Evolutionary conservation across 140 eudicot species (phyloP).

Genomic region (Cichorium intybus): DNA sequence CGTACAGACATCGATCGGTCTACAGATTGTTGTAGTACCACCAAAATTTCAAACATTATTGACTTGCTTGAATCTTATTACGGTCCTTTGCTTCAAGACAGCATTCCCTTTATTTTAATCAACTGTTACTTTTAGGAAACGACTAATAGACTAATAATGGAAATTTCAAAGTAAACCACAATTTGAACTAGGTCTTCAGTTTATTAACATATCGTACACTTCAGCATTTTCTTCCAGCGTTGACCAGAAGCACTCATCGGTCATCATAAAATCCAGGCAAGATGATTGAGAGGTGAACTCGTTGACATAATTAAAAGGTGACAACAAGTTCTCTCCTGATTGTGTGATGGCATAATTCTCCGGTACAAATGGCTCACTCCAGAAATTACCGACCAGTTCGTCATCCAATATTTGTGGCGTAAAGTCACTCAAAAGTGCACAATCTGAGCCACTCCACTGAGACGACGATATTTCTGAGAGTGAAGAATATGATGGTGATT

Average conservation of each 20-base stretch:
- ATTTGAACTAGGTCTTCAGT: neutral
- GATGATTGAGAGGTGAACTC: slow-evolving; percentile 18
- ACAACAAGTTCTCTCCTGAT: neutral
- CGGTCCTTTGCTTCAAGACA: too few species aligned
- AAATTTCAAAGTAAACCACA: neutral
- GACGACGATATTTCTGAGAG: neutral
- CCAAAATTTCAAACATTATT: too few species aligned
- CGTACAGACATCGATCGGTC: too few species aligned
- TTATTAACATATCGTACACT: slow-evolving; percentile 2
- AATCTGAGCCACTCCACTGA: slow-evolving; percentile 1
- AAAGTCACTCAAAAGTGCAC: slow-evolving; percentile 9
- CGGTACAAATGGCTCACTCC: slow-evolving; percentile 25
- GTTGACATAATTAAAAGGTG: slow-evolving; percentile 12
- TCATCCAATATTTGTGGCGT: slow-evolving; percentile 4
- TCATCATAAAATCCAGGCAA: slow-evolving; percentile 10
- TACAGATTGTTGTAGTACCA: too few species aligned
- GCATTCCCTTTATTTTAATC: too few species aligned
- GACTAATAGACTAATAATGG: too few species aligned
- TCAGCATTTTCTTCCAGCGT: slow-evolving; percentile 3
- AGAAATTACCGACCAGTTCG: slow-evolving; percentile 4
- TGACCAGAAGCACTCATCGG: slow-evolving; percentile 19
- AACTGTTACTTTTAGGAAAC: too few species aligned
- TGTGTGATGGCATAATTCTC: neutral
- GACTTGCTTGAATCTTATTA: too few species aligned
- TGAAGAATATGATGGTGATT: slow-evolving; percentile 12